These are phyloP conservation scores for Collariella sp. DNA, from an alignment of 495 filamentous ascomycete genomes.

Conservation along the genomic window DNA sequence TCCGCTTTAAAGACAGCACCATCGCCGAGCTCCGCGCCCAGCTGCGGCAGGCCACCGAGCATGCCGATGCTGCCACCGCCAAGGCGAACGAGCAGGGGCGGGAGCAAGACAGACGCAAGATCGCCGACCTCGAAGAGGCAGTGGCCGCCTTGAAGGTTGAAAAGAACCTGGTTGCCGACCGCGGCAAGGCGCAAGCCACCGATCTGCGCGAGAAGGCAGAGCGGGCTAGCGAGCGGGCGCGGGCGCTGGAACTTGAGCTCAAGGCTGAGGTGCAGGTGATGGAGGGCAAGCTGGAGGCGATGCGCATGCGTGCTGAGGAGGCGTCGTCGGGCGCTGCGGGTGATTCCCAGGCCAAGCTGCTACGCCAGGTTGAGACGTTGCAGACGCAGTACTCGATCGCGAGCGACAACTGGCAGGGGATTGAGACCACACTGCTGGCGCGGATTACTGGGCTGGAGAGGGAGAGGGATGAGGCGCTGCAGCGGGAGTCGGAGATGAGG, in stretches of 20 bases:
- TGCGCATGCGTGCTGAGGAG: slow-evolving; percentile 81
- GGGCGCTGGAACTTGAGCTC: slow-evolving; percentile 65
- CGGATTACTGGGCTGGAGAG: slow-evolving; percentile 70
- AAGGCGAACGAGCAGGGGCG: slow-evolving; percentile 56
- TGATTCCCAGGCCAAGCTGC: slow-evolving; percentile 80
- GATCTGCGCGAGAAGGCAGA: slow-evolving; percentile 64
- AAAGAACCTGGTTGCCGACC: slow-evolving; percentile 62
- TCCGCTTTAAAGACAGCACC: slow-evolving; percentile 53
- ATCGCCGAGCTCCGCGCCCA: slow-evolving; percentile 64
- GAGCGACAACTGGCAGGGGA: slow-evolving; percentile 94
- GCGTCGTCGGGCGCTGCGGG: slow-evolving; percentile 71
- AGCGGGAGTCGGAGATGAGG: slow-evolving; percentile 74
- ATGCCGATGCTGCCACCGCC: slow-evolving; percentile 58
- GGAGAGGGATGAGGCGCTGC: slow-evolving; percentile 78
- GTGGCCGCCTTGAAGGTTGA: slow-evolving; percentile 65
- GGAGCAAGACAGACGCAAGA: slow-evolving; percentile 58
- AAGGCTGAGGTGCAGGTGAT: slow-evolving; percentile 73
- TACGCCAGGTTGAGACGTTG: slow-evolving; percentile 89
- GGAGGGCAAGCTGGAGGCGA: slow-evolving; percentile 84
- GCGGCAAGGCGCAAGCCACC: slow-evolving; percentile 56
- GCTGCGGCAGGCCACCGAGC: slow-evolving; percentile 57
- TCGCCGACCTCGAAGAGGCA: slow-evolving; percentile 63
- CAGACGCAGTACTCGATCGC: slow-evolving; percentile 93
- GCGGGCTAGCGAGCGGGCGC: slow-evolving; percentile 63
- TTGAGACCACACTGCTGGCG: slow-evolving; percentile 73